These are phyloP conservation scores for Yamadazyma insecticola DNA, from an alignment of 805 yeast genomes.

Conservation along the genomic window DNA sequence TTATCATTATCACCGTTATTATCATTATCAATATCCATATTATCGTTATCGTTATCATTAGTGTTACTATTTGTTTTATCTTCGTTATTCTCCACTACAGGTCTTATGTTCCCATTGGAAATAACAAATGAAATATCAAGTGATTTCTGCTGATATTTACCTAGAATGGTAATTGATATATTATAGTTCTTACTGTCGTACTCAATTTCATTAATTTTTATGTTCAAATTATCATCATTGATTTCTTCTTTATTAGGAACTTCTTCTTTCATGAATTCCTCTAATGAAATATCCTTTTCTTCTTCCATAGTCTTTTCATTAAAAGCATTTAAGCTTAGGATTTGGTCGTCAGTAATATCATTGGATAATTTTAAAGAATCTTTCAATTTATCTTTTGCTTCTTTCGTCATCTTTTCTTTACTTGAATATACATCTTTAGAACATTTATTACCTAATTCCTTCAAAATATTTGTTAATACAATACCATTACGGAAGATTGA, in stretches of 20 bases:
- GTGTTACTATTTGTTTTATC: too few species aligned
- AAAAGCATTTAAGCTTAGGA: slow-evolving; percentile 28
- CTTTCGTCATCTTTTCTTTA: slow-evolving; percentile 8
- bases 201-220: slow-evolving; percentile 19
- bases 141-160: slow-evolving; percentile 12
- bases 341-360: slow-evolving; percentile 37
- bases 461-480: slow-evolving; percentile 20
- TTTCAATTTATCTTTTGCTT: slow-evolving; percentile 25
- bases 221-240: slow-evolving; percentile 18
- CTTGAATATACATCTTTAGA: too few species aligned
- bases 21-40: slow-evolving; percentile 13
- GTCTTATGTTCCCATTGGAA: slow-evolving; percentile 24
- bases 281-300: slow-evolving; percentile 15
- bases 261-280: slow-evolving; percentile 21
- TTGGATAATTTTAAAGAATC: slow-evolving; percentile 30
- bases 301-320: slow-evolving; percentile 11
- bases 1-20: slow-evolving; percentile 19
- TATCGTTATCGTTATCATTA: too few species aligned
- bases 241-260: slow-evolving; percentile 9
- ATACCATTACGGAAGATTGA: slow-evolving; percentile 29
- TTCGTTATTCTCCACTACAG: background rate
- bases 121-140: slow-evolving; percentile 21
- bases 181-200: slow-evolving; percentile 3
- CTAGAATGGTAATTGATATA: slow-evolving; percentile 11
- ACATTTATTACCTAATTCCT: slow-evolving; percentile 2